Evolutionary conservation across 768 basidiomycete species (phyloP).

Genomic region (Austroboletus eburneus): DNA sequence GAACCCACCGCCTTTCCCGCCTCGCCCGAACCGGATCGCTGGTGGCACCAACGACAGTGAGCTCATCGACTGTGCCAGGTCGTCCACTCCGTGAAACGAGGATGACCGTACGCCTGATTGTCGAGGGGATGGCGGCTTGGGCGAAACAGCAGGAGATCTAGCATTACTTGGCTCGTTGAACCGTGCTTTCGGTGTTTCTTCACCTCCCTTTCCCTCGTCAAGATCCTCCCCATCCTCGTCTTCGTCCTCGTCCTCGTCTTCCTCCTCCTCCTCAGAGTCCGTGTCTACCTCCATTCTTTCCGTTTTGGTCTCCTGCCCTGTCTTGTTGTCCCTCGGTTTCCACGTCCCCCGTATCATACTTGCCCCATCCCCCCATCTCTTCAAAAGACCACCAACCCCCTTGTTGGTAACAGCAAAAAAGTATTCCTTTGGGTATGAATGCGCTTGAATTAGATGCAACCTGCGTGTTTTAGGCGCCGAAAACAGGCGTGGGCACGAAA

Average conservation of each 20-base stretch:
- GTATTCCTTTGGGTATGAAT: constrained; percentile 84
- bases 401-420: constrained; percentile 92
- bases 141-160: constrained; percentile 20
- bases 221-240: constrained; percentile 16
- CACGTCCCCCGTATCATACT: constrained; percentile 73
- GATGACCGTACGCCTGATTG: constrained; percentile 19
- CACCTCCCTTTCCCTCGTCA: constrained; percentile 21
- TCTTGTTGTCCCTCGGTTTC: constrained; percentile 44
- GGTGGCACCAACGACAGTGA: constrained; percentile 60
- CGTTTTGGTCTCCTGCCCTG: constrained; percentile 12
- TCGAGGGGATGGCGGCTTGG: constrained; percentile 16
- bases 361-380: constrained; percentile 80
- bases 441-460: constrained; percentile 76
- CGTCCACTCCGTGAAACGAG: constrained; percentile 37
- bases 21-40: constrained; percentile 70
- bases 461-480: constrained; percentile 70
- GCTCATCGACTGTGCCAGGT: constrained; percentile 44
- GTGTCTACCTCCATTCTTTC: constrained; percentile 24
- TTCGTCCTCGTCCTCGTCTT: too few relatives aligned
- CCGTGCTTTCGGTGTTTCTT: constrained; percentile 26
- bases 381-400: constrained; percentile 76
- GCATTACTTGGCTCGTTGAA: constrained; percentile 11
- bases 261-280: constrained; percentile 14
- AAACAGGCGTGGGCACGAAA: constrained; percentile 56
- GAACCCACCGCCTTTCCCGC: constrained; percentile 55